phyloP scores from a whole-genome alignment of 2,329 filamentous ascomycete genomes.

The Parascedosporium putredinis region DNA sequence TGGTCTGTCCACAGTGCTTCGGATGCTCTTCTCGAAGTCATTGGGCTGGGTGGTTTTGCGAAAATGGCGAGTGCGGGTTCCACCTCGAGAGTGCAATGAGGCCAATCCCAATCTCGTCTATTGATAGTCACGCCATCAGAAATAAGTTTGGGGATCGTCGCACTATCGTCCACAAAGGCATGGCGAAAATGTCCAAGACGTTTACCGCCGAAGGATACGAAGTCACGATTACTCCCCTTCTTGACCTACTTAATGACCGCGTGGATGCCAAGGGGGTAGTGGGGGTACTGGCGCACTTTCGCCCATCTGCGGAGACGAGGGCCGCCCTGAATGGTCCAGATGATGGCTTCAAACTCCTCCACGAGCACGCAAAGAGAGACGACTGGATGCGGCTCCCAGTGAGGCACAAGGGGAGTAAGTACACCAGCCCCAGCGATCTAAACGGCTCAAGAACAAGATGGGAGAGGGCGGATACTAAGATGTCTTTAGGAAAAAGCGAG shows the following conservation, averaged over 20 bases:
- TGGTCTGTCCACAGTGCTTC: constrained; percentile 55
- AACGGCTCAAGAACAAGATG: no score
- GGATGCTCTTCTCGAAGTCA: constrained; percentile 49
- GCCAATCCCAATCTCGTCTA: constrained; percentile 12
- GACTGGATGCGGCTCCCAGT: constrained; percentile 33
- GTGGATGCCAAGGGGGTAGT: constrained; percentile 22
- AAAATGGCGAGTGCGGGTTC: constrained; percentile 38
- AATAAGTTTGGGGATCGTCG: constrained; percentile 7
- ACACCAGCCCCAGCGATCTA: no score
- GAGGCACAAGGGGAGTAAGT: constrained; percentile 23
- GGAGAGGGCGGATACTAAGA: no score
- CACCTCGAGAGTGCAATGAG: constrained; percentile 21
- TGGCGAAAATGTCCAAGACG: constrained; percentile 1
- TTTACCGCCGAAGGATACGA: constrained; percentile 20
- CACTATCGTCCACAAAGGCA: neutral
- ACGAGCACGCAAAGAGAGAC: constrained; percentile 21
- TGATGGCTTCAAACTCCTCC: constrained; percentile 44
- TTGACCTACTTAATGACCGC: constrained; percentile 23
- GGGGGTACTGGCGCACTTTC: constrained; percentile 44
- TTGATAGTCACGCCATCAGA: constrained; percentile 10
- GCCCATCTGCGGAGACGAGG: constrained; percentile 43
- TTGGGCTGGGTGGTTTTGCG: constrained; percentile 55
- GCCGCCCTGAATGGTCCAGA: constrained; percentile 44
- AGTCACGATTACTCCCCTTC: constrained; percentile 29
- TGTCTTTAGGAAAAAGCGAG: constrained; percentile 28